phyloP scores from a whole-genome alignment of 768 basidiomycete genomes.

The Boletus bicolor region DNA sequence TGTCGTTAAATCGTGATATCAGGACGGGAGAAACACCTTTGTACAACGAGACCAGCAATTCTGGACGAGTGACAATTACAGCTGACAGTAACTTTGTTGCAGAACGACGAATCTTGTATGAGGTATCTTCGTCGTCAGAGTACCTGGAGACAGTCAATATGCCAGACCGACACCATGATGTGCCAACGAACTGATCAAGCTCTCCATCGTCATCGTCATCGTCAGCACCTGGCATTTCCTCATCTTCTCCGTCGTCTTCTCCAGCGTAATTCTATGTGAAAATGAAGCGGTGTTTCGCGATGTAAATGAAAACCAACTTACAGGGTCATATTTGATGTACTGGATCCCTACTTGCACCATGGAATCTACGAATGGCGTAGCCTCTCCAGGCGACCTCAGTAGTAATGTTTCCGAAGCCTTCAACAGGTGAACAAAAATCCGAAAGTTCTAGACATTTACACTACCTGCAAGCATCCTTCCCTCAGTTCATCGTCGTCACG shows the following conservation, averaged over 20 bases:
- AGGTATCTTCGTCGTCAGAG: slow-evolving; percentile 97
- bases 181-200: slow-evolving; percentile 62
- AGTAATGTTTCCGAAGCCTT: slow-evolving; percentile 82
- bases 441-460: neutral
- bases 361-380: slow-evolving; percentile 63
- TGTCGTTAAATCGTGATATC: slow-evolving; percentile 88
- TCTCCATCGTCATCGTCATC: slow-evolving; percentile 84
- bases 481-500: slow-evolving; percentile 81
- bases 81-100: slow-evolving; percentile 87
- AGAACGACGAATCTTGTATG: slow-evolving; percentile 94
- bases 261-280: slow-evolving; percentile 70
- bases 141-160: slow-evolving; percentile 50
- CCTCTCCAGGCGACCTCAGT: slow-evolving; percentile 79
- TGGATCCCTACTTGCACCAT: slow-evolving; percentile 71
- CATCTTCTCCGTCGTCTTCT: slow-evolving; percentile 62
- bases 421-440: slow-evolving; percentile 4
- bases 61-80: slow-evolving; percentile 86
- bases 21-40: slow-evolving; percentile 83
- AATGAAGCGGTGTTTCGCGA: slow-evolving; percentile 7
- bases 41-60: slow-evolving; percentile 76
- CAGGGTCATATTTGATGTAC: slow-evolving; percentile 92
- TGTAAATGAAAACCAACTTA: slow-evolving; percentile 28
- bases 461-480: slow-evolving; percentile 76
- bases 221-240: slow-evolving; percentile 54
- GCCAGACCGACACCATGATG: neutral